These are phyloP conservation scores for Phoma sp. DNA, from an alignment of 2,329 filamentous ascomycete genomes.

Conservation along the genomic window DNA sequence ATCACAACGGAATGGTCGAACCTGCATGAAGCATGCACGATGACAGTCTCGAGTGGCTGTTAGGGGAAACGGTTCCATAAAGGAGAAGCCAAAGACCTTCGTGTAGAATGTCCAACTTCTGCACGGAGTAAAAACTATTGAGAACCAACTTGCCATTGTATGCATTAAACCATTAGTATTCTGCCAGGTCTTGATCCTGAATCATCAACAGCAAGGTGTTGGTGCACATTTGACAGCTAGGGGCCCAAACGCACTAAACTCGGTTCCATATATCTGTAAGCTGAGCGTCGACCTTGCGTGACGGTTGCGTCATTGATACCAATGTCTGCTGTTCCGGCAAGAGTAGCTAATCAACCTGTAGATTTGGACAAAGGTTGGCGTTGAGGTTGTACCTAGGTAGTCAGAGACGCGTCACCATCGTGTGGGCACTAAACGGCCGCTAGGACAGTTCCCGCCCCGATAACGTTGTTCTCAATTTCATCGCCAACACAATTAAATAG, in stretches of 20 bases:
- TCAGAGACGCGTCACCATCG: neutral
- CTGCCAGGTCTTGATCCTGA: neutral
- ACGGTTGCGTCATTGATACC: neutral
- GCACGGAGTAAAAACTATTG: neutral
- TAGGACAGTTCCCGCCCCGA: neutral
- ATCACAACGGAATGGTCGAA: neutral
- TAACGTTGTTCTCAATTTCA: slow-evolving; percentile 7
- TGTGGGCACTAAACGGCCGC: neutral
- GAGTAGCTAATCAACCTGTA: neutral
- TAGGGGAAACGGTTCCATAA: neutral
- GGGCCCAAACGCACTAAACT: neutral
- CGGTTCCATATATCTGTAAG: neutral
- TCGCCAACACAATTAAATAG: neutral
- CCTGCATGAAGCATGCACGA: neutral
- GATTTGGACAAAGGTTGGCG: neutral
- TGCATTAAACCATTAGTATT: neutral
- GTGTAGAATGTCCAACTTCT: neutral
- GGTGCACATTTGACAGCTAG: neutral
- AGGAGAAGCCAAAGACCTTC: neutral
- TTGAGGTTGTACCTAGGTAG: neutral
- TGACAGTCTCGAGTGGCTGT: neutral
- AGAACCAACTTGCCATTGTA: neutral
- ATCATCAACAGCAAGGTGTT: neutral
- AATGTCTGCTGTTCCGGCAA: neutral
- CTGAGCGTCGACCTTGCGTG: neutral